Evolutionary conservation across 768 basidiomycete species (phyloP).

Genomic region (Tremella fuciformis): DNA sequence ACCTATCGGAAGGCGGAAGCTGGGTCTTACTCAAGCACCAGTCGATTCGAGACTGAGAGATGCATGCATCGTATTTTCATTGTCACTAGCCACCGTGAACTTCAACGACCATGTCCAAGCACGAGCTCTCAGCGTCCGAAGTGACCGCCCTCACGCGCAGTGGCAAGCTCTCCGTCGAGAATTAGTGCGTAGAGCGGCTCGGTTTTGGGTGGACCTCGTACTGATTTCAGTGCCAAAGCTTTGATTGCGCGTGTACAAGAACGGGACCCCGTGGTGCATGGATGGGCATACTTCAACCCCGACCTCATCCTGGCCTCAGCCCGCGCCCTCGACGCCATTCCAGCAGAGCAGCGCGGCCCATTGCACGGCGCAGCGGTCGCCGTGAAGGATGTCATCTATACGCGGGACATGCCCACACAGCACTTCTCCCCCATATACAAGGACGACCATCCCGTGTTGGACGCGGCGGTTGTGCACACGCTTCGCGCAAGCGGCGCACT

Average conservation of each 20-base stretch:
- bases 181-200: conserved; percentile 28
- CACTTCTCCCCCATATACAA: conserved; percentile 38
- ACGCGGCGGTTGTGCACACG: conserved; percentile 31
- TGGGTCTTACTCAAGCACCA: too few relatives aligned
- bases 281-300: conserved; percentile 38
- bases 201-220: too few relatives aligned
- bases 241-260: conserved; percentile 28
- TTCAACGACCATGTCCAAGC: neutral
- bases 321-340: conserved; percentile 27
- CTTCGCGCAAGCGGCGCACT: conserved; percentile 36
- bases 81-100: too few relatives aligned
- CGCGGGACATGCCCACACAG: conserved; percentile 32
- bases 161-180: conserved; percentile 26
- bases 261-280: conserved; percentile 31
- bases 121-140: conserved; percentile 30
- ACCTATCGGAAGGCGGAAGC: too few relatives aligned
- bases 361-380: conserved; percentile 41
- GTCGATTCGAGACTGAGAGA: too few relatives aligned
- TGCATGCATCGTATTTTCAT: too few relatives aligned
- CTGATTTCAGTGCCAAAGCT: conserved; percentile 32
- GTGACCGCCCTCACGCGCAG: conserved; percentile 20
- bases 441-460: conserved; percentile 25
- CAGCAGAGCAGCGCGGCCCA: conserved; percentile 29
- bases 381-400: conserved; percentile 44
- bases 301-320: conserved; percentile 27